Conservation (phyloP, 352 stramenopile genomes). For the Pythium aphanidermatum region DNA sequence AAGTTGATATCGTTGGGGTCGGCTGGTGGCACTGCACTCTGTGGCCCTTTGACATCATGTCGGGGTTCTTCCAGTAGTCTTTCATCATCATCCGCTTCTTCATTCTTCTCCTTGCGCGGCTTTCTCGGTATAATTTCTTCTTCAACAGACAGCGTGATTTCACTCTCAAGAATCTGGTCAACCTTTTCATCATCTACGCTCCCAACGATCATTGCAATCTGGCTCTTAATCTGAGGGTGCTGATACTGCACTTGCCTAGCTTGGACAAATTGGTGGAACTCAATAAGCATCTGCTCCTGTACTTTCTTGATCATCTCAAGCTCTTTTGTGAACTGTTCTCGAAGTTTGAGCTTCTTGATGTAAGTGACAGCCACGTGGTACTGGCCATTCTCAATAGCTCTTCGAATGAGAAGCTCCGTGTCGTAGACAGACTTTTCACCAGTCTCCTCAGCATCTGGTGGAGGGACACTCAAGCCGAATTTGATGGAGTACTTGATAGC, state of each 20-base stretch:
- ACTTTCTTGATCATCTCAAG: conserved; percentile 49
- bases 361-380: conserved; percentile 72
- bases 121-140: conserved; percentile 44
- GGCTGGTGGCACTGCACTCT: no score
- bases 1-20: conserved; percentile 8
- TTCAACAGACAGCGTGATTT: conserved; percentile 53
- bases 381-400: conserved; percentile 53
- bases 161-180: conserved; percentile 35
- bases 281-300: conserved; percentile 34
- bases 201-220: conserved; percentile 36
- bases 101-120: neutral
- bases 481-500: conserved; percentile 87
- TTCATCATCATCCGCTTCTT: neutral
- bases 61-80: no score
- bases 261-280: conserved; percentile 59
- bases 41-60: no score
- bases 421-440: conserved; percentile 36
- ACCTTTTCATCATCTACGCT: conserved; percentile 39
- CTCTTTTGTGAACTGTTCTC: conserved; percentile 50
- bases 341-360: conserved; percentile 76
- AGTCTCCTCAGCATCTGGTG: conserved; percentile 27
- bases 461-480: conserved; percentile 39
- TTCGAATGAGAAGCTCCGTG: conserved; percentile 44
- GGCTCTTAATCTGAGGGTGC: conserved; percentile 33
- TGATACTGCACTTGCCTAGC: conserved; percentile 41